These are phyloP conservation scores for Beta macrorhiza DNA, from an alignment of 179 eudicot species.

Conservation along the genomic window DNA sequence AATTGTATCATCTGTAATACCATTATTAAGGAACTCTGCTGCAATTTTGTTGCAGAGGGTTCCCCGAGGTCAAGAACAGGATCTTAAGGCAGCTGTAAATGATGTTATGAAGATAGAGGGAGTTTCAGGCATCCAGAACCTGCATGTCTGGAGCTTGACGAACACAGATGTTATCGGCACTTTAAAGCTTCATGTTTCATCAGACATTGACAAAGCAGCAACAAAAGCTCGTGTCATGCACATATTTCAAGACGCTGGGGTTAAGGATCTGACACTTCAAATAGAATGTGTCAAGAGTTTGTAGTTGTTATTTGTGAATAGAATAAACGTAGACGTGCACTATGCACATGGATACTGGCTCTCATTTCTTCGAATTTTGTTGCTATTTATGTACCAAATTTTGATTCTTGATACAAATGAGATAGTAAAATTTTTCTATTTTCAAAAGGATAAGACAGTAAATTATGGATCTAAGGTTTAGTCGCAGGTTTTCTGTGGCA, in stretches of 20 bases:
- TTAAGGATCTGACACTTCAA: conserved; percentile 84
- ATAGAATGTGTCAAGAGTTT: conserved; percentile 59
- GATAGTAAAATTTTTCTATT: not conserved
- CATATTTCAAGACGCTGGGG: conserved; percentile 59
- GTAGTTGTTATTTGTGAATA: conserved; percentile 26
- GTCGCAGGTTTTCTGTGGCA: not conserved
- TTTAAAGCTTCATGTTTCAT: conserved; percentile 67
- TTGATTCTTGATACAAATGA: conserved; percentile 12
- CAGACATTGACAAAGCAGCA: conserved; percentile 54
- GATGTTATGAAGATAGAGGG: conserved; percentile 69
- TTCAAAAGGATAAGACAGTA: too few species aligned
- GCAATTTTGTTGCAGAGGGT: conserved; percentile 86
- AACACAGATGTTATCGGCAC: conserved; percentile 81
- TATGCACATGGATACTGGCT: not conserved
- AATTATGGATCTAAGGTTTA: not conserved
- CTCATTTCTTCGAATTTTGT: not conserved
- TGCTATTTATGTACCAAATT: not conserved
- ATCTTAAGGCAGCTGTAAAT: conserved; percentile 56
- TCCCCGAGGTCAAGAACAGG: conserved; percentile 78
- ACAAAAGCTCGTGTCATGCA: conserved; percentile 50
- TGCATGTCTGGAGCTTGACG: conserved; percentile 92
- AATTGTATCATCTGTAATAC: conserved; percentile 85
- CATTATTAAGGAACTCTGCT: conserved; percentile 84
- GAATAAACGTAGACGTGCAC: conserved; percentile 1
- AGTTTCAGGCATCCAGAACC: conserved; percentile 60